Percentiles rank a stretch among this genome's conserved stretches.
Evolutionary conservation across 2,329 filamentous ascomycete genomes (phyloP).

Genomic region (Stachybotrys elegans): DNA sequence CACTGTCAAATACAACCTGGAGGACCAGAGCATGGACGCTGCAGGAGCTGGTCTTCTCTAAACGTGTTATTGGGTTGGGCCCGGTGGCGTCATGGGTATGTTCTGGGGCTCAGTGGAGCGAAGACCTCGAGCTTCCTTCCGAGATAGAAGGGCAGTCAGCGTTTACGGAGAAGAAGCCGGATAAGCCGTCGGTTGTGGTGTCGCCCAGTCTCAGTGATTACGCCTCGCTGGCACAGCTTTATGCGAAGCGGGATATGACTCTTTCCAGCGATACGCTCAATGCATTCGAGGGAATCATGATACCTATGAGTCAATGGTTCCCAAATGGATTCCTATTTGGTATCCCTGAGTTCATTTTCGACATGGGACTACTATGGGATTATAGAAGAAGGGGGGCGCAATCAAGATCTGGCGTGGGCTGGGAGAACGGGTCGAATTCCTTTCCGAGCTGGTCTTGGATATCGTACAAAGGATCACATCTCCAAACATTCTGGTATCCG

Average conservation of each 20-base stretch:
- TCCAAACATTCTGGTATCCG: conserved; percentile 3
- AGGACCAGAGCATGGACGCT: conserved; percentile 6
- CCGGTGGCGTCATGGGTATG: conserved; percentile 6
- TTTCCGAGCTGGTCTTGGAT: conserved; percentile 9
- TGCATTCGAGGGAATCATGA: conserved; percentile 7
- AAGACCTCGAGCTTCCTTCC: conserved; percentile 4
- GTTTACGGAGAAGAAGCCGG: neutral
- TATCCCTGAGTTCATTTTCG: conserved; percentile 5
- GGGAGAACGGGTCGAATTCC: neutral
- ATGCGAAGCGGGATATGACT: conserved; percentile 5
- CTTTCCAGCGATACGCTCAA: conserved; percentile 5
- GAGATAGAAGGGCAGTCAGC: conserved; percentile 1
- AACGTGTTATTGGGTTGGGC: conserved; percentile 3
- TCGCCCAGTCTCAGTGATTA: conserved; percentile 5
- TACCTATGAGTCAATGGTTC: conserved; percentile 6
- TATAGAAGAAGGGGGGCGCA: conserved; percentile 4
- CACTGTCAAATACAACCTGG: conserved; percentile 1
- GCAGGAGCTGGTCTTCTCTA: conserved; percentile 8
- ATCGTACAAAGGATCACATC: conserved; percentile 4
- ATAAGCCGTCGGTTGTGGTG: conserved; percentile 1
- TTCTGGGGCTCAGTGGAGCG: conserved; percentile 5
- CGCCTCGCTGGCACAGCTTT: conserved; percentile 1
- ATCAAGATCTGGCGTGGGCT: conserved; percentile 1
- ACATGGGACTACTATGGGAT: conserved; percentile 5
- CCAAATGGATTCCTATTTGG: conserved; percentile 3